These are phyloP conservation scores for Talaromyces borbonicus DNA, from an alignment of 495 filamentous ascomycete species.

Conservation along the genomic window DNA sequence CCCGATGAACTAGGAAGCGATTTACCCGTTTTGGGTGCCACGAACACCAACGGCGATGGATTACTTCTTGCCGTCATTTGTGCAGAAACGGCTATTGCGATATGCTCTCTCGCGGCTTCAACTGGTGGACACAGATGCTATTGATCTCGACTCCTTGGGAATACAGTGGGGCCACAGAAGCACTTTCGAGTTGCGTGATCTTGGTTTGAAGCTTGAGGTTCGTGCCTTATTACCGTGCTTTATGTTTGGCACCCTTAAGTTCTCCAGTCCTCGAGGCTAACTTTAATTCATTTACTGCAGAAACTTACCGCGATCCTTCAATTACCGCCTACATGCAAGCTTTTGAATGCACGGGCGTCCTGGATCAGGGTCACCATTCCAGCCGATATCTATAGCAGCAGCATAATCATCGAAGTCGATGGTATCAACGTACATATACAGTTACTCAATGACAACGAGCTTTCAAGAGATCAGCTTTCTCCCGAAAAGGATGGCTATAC, in stretches of 20 bases:
- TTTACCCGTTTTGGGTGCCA: conserved; percentile 16
- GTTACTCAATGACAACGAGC: conserved; percentile 25
- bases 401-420: conserved; percentile 66
- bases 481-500: not conserved
- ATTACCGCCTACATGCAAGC: conserved; percentile 57
- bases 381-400: conserved; percentile 68
- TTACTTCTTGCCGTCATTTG: conserved; percentile 61
- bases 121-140: conserved; percentile 67
- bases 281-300: conserved; percentile 26
- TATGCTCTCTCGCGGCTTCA: conserved; percentile 73
- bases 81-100: conserved; percentile 73
- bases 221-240: conserved; percentile 11
- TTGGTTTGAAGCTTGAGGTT: conserved; percentile 67
- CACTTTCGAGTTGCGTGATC: conserved; percentile 69
- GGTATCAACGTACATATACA: conserved; percentile 60
- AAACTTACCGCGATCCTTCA: conserved; percentile 65
- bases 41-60: conserved; percentile 23
- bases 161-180: conserved; percentile 67
- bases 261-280: too few species aligned
- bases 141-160: conserved; percentile 72
- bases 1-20: not conserved
- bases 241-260: not conserved
- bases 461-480: conserved; percentile 6
- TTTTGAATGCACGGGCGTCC: conserved; percentile 59
- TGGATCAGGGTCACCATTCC: conserved; percentile 69